phyloP scores from a whole-genome alignment of 768 basidiomycete species.

The Trametes gibbosa region DNA sequence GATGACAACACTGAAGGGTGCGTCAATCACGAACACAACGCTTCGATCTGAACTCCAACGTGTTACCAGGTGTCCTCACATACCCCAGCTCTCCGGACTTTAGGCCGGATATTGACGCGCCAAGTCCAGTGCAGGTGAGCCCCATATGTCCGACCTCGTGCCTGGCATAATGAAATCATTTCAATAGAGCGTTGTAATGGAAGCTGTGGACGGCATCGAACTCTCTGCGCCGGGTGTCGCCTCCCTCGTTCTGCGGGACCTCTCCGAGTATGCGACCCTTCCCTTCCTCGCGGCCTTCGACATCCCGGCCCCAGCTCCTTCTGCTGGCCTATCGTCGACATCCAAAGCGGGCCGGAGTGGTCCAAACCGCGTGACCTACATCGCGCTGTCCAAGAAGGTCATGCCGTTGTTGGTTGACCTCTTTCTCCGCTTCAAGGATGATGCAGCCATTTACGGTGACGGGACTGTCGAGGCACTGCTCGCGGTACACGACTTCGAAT shows the following conservation, averaged over 20 bases:
- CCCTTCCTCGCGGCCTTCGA: conserved; percentile 83
- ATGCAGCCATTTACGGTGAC: conserved; percentile 64
- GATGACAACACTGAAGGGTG: conserved; percentile 77
- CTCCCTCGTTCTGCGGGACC: conserved; percentile 76
- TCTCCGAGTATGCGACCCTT: conserved; percentile 84
- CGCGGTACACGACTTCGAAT: conserved; percentile 46
- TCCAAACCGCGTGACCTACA: conserved; percentile 72
- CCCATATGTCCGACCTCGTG: not conserved
- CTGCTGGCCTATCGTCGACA: conserved; percentile 3
- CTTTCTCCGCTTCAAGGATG: conserved; percentile 63
- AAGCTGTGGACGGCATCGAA: conserved; percentile 66
- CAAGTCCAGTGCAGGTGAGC: conserved; percentile 77
- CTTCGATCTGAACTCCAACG: not conserved
- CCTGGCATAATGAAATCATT: conserved; percentile 12
- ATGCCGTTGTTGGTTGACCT: conserved; percentile 86
- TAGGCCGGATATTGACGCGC: conserved; percentile 78
- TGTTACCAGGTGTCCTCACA: conserved; percentile 60
- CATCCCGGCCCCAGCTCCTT: conserved; percentile 31
- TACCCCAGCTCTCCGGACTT: conserved; percentile 85
- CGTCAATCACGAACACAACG: conserved; percentile 3
- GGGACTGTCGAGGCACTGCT: conserved; percentile 85
- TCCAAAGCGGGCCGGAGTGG: conserved; percentile 34
- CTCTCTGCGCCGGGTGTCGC: conserved; percentile 58
- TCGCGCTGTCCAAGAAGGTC: conserved; percentile 82
- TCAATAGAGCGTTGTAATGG: conserved; percentile 67